phyloP scores from a whole-genome alignment of 768 basidiomycete genomes.

The Suillus tomentosus region DNA sequence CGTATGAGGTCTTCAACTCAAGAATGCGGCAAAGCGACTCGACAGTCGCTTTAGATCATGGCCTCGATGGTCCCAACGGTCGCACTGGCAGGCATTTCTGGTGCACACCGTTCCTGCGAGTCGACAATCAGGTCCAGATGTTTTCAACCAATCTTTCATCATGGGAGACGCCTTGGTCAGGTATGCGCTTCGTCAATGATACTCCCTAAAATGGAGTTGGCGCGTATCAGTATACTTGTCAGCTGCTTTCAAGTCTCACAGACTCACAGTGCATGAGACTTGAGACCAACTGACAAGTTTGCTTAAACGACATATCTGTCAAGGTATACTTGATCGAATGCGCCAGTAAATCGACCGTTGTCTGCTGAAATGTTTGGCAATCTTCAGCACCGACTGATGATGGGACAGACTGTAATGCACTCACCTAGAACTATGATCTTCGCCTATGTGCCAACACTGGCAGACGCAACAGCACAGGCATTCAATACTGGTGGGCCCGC shows the following conservation, averaged over 20 bases:
- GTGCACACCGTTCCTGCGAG: background rate
- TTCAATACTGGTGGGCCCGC: slow-evolving; percentile 24
- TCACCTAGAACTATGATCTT: background rate
- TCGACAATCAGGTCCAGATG: too few species aligned
- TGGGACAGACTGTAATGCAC: slow-evolving; percentile 24
- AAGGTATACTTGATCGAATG: background rate
- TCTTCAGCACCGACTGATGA: background rate
- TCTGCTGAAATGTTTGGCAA: background rate
- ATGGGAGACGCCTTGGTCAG: background rate
- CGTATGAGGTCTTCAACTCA: background rate
- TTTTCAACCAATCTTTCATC: background rate
- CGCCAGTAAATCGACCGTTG: background rate
- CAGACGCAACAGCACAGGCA: slow-evolving; percentile 30
- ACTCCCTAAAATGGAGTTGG: background rate
- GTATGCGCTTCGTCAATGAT: background rate
- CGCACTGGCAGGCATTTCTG: background rate
- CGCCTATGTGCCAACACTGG: slow-evolving; percentile 18
- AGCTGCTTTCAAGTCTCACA: background rate
- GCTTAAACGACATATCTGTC: background rate
- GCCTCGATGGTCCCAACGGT: background rate
- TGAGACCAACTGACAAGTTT: background rate
- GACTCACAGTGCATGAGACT: background rate
- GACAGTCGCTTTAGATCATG: background rate
- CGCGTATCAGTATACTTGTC: background rate
- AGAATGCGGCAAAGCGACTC: background rate